phyloP scores from a whole-genome alignment of 2,329 filamentous ascomycete genomes.

The Moelleriella libera region DNA sequence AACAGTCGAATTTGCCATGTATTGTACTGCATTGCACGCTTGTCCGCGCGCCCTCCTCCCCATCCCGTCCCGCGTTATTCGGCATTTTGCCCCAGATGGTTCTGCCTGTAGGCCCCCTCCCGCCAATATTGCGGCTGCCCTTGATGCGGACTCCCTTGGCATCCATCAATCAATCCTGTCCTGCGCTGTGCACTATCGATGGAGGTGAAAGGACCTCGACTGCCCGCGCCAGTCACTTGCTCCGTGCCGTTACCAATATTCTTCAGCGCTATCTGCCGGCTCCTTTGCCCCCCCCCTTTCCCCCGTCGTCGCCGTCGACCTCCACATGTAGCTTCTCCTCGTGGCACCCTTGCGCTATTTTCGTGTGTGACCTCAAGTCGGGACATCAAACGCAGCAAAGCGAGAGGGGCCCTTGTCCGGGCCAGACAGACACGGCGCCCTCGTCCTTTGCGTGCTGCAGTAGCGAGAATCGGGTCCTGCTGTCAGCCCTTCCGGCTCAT shows the following conservation, averaged over 20 bases:
- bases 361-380: conserved; percentile 3
- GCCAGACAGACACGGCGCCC: background rate
- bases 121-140: too few species aligned
- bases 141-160: too few species aligned
- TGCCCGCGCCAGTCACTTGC: background rate
- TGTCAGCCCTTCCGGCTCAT: background rate
- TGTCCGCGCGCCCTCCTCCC: too few species aligned
- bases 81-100: too few species aligned
- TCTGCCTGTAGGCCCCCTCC: too few species aligned
- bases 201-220: background rate
- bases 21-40: too few species aligned
- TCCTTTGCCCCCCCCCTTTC: background rate
- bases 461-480: background rate
- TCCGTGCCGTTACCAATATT: background rate
- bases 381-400: background rate
- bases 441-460: background rate
- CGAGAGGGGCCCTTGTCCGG: background rate
- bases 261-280: background rate
- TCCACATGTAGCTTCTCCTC: conserved; percentile 3
- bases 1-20: too few species aligned
- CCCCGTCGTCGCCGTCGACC: background rate
- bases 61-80: too few species aligned
- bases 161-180: background rate
- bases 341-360: conserved; percentile 8
- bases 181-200: background rate